Evolutionary conservation across 2,329 filamentous ascomycete genomes (phyloP).

Genomic region (Gnomoniopsis sp.): DNA sequence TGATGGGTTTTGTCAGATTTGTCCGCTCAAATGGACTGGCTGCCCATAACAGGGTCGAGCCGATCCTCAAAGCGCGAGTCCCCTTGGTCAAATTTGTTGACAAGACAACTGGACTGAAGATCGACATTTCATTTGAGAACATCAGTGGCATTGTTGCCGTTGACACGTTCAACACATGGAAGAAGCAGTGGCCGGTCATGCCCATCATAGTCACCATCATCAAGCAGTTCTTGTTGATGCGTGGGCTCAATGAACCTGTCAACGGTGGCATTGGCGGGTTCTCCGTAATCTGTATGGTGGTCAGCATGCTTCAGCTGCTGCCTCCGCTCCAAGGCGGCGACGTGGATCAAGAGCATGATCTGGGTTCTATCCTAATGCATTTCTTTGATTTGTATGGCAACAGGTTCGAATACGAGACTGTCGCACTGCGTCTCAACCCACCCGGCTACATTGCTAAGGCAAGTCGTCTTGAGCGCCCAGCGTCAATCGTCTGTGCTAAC

Average conservation of each 20-base stretch:
- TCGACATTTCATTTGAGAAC: constrained; percentile 96
- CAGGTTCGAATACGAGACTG: constrained; percentile 65
- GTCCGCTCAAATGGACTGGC: constrained; percentile 57
- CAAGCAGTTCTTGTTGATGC: constrained; percentile 90
- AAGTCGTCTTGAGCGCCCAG: constrained; percentile 26
- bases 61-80: constrained; percentile 75
- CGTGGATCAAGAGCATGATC: constrained; percentile 59
- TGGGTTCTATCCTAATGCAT: constrained; percentile 78
- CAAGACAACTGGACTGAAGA: constrained; percentile 69
- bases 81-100: constrained; percentile 93
- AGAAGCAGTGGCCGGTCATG: constrained; percentile 75
- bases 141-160: constrained; percentile 76
- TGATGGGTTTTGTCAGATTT: constrained; percentile 62
- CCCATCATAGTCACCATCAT: constrained; percentile 80
- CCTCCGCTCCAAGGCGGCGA: constrained; percentile 63
- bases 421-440: constrained; percentile 73
- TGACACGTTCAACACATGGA: constrained; percentile 78
- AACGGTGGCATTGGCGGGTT: constrained; percentile 92
- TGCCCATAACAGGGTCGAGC: constrained; percentile 55
- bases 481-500: neutral
- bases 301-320: constrained; percentile 80
- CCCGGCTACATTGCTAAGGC: constrained; percentile 78
- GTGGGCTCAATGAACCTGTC: constrained; percentile 85
- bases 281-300: constrained; percentile 88
- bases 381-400: constrained; percentile 91